phyloP scores from a whole-genome alignment of 345 rosid species.

The Clarkia xantiana region DNA sequence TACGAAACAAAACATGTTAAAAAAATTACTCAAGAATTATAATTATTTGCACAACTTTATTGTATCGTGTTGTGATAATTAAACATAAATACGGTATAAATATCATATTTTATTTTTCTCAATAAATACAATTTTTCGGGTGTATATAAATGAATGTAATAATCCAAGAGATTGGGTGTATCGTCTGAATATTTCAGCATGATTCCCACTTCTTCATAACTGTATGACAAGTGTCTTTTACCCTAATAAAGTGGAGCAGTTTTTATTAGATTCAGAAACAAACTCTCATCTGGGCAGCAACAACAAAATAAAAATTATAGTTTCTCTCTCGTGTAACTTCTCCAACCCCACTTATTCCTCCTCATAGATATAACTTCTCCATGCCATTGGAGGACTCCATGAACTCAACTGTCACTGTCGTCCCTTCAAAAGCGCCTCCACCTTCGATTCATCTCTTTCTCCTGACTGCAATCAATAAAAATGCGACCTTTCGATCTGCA shows the following conservation, averaged over 20 bases:
- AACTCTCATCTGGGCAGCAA: no score
- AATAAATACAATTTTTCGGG: no score
- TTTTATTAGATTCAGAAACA: conserved; percentile 5
- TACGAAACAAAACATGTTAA: no score
- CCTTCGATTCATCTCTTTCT: neutral
- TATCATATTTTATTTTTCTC: no score
- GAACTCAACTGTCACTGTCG: conserved; percentile 9
- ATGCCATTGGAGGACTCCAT: conserved; percentile 1
- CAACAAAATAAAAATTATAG: conserved; percentile 9
- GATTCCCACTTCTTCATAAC: neutral
- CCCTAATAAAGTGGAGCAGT: conserved; percentile 25
- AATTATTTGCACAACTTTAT: no score
- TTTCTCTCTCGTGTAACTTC: conserved; percentile 1
- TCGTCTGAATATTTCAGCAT: neutral
- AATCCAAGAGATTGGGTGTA: neutral
- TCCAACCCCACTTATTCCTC: conserved; percentile 28
- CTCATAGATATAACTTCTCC: conserved; percentile 21
- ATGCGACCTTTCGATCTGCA: conserved; percentile 2
- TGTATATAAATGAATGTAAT: no score
- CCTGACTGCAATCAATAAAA: neutral
- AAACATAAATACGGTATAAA: no score
- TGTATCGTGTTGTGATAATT: no score
- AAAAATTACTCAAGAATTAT: no score
- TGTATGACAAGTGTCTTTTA: conserved; percentile 10
- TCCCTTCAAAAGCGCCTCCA: neutral